These are phyloP conservation scores for Morella rubra DNA, from an alignment of 306 rosid species.

Conservation along the genomic window DNA sequence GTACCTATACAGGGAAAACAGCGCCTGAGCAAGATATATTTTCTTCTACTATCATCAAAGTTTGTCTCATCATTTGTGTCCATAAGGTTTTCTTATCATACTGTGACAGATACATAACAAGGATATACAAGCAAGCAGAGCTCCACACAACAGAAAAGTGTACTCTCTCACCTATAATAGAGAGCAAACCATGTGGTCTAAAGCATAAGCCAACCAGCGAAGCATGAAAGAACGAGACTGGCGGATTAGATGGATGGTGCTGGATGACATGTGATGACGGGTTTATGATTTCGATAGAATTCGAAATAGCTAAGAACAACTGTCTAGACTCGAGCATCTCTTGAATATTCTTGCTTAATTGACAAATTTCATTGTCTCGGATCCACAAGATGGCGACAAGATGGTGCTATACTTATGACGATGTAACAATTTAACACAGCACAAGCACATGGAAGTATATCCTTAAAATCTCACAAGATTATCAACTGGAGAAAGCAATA, in stretches of 20 bases:
- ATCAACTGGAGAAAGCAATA: no score
- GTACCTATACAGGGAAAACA: constrained; percentile 39
- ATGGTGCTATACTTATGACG: no score
- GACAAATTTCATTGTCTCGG: neutral
- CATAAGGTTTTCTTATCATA: neutral
- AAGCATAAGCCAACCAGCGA: neutral
- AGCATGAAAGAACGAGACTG: neutral
- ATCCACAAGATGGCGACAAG: neutral
- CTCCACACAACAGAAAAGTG: neutral
- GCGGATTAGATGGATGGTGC: neutral
- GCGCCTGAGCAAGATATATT: neutral
- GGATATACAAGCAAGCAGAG: neutral
- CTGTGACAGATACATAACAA: neutral
- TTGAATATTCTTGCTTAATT: neutral
- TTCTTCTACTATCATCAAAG: neutral
- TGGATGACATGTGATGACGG: neutral
- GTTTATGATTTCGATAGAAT: neutral
- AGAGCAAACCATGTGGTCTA: neutral
- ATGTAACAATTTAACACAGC: no score
- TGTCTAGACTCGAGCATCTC: no score
- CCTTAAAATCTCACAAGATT: no score
- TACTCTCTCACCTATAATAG: neutral
- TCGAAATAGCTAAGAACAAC: neutral
- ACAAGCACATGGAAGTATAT: no score
- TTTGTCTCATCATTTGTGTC: neutral